Conservation (phyloP, 2,329 filamentous ascomycete species). For the Aspergillus hortae region DNA sequence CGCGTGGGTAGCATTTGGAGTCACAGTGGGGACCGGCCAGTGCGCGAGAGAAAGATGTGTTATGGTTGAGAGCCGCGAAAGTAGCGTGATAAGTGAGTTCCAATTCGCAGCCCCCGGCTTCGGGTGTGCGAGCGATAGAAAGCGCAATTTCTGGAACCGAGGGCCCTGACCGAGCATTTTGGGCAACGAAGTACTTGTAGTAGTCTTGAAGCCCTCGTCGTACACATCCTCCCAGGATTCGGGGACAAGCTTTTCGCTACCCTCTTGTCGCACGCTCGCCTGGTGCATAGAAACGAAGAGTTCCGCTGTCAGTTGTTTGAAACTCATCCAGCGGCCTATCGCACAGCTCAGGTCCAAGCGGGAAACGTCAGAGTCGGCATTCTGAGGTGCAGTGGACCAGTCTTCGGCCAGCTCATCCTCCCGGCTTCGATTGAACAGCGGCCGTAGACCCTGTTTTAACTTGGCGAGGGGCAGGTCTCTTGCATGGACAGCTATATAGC, state of each 20-base stretch:
- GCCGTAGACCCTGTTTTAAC: slow-evolving; percentile 44
- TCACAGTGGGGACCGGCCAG: slow-evolving; percentile 59
- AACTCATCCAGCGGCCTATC: slow-evolving; percentile 46
- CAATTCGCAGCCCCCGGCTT: slow-evolving; percentile 46
- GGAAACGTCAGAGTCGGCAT: slow-evolving; percentile 41
- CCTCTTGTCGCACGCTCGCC: background rate
- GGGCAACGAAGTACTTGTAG: slow-evolving; percentile 9
- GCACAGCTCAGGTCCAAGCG: slow-evolving; percentile 53
- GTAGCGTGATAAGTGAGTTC: slow-evolving; percentile 52
- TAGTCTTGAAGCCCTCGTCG: slow-evolving; percentile 7
- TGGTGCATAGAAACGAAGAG: slow-evolving; percentile 30
- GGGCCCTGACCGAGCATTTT: slow-evolving; percentile 23
- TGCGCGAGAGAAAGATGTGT: slow-evolving; percentile 61
- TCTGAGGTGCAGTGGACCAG: background rate
- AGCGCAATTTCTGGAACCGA: slow-evolving; percentile 53
- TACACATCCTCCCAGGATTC: slow-evolving; percentile 41
- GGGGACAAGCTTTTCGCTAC: slow-evolving; percentile 22
- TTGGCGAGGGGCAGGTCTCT: slow-evolving; percentile 38
- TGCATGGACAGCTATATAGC: slow-evolving; percentile 54
- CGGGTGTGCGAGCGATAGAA: slow-evolving; percentile 56
- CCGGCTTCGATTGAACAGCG: slow-evolving; percentile 41
- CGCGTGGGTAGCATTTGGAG: slow-evolving; percentile 49
- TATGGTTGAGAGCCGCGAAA: slow-evolving; percentile 52
- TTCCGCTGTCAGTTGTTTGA: slow-evolving; percentile 48
- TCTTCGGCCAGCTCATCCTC: slow-evolving; percentile 16